Base-by-base conservation (phyloP, 1,284 basidiomycete genomes). In the Ustilago trichophora region DNA sequence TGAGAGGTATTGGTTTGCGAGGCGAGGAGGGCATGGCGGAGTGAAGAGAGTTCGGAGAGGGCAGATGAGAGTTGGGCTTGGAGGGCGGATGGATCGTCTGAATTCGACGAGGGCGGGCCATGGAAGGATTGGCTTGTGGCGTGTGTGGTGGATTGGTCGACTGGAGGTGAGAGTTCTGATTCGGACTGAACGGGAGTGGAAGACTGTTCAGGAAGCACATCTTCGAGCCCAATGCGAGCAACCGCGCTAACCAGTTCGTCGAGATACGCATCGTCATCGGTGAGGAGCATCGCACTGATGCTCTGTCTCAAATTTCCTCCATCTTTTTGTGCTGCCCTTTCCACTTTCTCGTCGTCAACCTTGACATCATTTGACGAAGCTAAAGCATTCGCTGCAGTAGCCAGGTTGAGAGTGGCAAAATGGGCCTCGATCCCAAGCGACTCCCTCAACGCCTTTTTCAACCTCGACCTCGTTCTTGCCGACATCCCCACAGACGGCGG, bases 191-290 rank as follows among this genome's bases (percentile, higher is more conserved):
- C n/a, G 8, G 27, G 13, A 29, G 27, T 8, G 13, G 13, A 8
- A 29, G 8, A 13, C 27, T 29, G 8, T 29, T 62, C 42, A 8
- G 46, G 25, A n/a, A 31, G 24, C 22, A 60, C 4, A 40, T 64
- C 60, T 15, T 65, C 50, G 36, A 65, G 25, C 5, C 50, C 46
- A 16, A 65, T 58, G 16, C 55, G 43, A 4, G 55, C 62, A n/a
- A 65, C 62, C 1, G 54, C 62, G 16, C 43, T 50, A 11, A 65
- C 62, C 8, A 67, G 21, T 33, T 62, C 64, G 34, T 67, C 64
- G 4, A 67, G 35, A 22, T 55, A 54, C n/a, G 42, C 13, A 19
- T 67, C 64, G 24, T 60, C 57, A 4, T 60, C 57, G 19, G 57
- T 67, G 4, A 67, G 29, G 19, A 67, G 31, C 45, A 66, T 51